Base-by-base conservation (phyloP, 176 grass and related monocot species). In the Oryza rufipogon region DNA sequence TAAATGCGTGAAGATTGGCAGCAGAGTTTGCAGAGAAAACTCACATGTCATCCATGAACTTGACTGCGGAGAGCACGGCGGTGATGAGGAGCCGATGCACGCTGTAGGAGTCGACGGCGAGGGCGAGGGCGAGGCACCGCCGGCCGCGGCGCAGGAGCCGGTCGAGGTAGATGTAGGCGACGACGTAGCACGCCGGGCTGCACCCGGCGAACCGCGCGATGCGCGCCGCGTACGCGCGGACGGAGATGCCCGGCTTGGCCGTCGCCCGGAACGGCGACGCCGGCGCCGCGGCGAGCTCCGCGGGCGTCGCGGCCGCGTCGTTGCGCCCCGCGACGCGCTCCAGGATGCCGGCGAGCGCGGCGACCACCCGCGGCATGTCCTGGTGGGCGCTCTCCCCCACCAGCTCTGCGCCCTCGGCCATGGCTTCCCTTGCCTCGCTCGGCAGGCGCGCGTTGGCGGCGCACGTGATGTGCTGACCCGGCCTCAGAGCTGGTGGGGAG, bases 41-140 rank as follows among this genome's bases (percentile, higher is more conserved):
- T 92, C 88, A 95, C 93, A 84, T 77, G 87, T 89, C 85, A 13
- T 95, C 90, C 88, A 90, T 83, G 91, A 92, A 95, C 88, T 95
- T 95, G 79, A 88, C 80, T 83, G 93, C 91, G 42, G 88, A 33
- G 76, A 95, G 85, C 49, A 93, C 80, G 54, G 81, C 68, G 39
- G 93, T 90, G 86, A 95, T 83, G 77, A 95, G 80, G 22, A 95
- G 76, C 9, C 88, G 93, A 81, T 91, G 93, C 71, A 95, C 91
- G 82, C 78, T 92, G 88, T 90, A 84, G 41, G 93, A 92, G 86
- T 95, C 86, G 51, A 95, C 69, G 64, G 83, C 41, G 73, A 95
- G 38, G 48, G 80, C 82, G 8, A 87, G 42, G 32, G 17, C 14
- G 49, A 16, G 54, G 54, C 54, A n/a, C 3, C 85, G 71, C 1